A percentile compares a stretch with the other conserved stretches of the same genome.
Conservation (phyloP, 2,329 filamentous ascomycete genomes). For the Clarireedia sp. region DNA sequence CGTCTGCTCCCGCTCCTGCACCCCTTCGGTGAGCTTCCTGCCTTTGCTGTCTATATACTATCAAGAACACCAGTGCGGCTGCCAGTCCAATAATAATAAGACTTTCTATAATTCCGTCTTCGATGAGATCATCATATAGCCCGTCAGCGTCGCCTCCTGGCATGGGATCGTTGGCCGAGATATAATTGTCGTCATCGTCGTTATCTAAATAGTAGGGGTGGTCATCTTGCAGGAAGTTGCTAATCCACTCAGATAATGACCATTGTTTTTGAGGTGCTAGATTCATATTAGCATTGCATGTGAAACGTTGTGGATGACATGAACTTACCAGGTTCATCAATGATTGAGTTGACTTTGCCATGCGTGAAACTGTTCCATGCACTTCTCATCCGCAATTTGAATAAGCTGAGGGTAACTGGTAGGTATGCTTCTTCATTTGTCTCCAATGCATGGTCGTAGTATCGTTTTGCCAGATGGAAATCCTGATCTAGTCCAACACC, state of each 20-base stretch:
- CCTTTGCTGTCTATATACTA: constrained; percentile 72
- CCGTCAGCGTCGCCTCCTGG: constrained; percentile 47
- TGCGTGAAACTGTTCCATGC: constrained; percentile 92
- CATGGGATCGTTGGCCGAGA: constrained; percentile 46
- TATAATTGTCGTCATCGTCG: constrained; percentile 33
- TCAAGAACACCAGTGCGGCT: constrained; percentile 63
- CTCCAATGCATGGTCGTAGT: constrained; percentile 86
- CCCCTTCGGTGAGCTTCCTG: constrained; percentile 47
- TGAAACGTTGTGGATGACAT: not conserved
- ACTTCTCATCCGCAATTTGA: constrained; percentile 77
- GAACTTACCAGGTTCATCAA: constrained; percentile 73
- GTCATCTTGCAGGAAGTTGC: constrained; percentile 69
- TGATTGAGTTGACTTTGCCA: constrained; percentile 86
- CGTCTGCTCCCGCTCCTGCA: constrained; percentile 32
- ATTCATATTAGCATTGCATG: constrained; percentile 37
- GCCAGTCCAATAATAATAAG: constrained; percentile 74
- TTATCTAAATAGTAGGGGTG: constrained; percentile 52
- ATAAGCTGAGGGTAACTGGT: constrained; percentile 78
- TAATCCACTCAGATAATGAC: constrained; percentile 79
- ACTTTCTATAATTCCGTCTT: constrained; percentile 77
- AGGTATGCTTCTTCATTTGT: constrained; percentile 91
- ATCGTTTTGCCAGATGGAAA: constrained; percentile 92
- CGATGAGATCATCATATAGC: constrained; percentile 54
- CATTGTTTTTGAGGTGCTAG: constrained; percentile 63
- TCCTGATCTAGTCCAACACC: constrained; percentile 88